Conservation (phyloP, 495 filamentous ascomycete genomes). For the Penicillium angulare region DNA sequence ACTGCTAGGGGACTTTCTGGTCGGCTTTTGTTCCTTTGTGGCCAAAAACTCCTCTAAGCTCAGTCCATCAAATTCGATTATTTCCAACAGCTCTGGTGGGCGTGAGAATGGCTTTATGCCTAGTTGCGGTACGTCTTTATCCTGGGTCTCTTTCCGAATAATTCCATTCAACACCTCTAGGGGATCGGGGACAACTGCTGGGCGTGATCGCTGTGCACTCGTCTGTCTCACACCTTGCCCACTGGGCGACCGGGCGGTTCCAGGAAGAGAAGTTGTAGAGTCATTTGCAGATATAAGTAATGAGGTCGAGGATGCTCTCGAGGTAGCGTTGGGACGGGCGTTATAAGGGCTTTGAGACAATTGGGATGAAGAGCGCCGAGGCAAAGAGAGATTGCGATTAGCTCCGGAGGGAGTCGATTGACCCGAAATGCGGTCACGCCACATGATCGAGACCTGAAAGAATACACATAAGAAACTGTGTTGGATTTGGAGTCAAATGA, state of each 20-base stretch:
- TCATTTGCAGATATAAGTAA: constrained; percentile 61
- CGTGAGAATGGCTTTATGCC: constrained; percentile 20
- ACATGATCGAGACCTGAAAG: constrained; percentile 55
- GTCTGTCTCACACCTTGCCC: constrained; percentile 62
- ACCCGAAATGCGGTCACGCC: constrained; percentile 81
- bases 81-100: constrained; percentile 50
- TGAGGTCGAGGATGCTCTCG: constrained; percentile 67
- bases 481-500: background rate
- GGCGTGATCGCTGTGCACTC: constrained; percentile 42
- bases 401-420: constrained; percentile 65
- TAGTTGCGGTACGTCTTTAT: constrained; percentile 11
- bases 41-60: constrained; percentile 70
- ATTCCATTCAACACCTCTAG: constrained; percentile 70
- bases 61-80: constrained; percentile 77
- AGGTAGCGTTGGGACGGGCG: constrained; percentile 57
- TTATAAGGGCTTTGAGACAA: constrained; percentile 38
- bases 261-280: constrained; percentile 70
- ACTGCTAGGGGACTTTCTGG: constrained; percentile 35
- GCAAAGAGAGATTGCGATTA: constrained; percentile 69
- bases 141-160: constrained; percentile 51
- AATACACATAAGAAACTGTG: background rate
- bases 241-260: constrained; percentile 59
- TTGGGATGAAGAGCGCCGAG: constrained; percentile 57
- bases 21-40: constrained; percentile 32
- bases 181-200: constrained; percentile 63